These are phyloP conservation scores for Ceriops tagal DNA, from an alignment of 345 rosid genomes.

Conservation along the genomic window DNA sequence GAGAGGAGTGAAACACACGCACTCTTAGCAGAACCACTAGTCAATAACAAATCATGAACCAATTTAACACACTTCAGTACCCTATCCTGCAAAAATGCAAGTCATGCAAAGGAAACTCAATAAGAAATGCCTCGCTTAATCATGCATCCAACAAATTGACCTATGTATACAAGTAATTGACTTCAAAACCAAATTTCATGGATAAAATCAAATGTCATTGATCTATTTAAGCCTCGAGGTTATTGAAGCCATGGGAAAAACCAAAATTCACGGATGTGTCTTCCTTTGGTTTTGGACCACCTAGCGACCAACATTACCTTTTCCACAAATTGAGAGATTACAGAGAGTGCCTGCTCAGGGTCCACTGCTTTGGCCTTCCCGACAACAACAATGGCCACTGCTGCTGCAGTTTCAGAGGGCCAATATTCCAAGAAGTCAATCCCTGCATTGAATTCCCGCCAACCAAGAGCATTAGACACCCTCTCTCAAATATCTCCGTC, in stretches of 20 bases:
- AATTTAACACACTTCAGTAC: slow-evolving; percentile 42
- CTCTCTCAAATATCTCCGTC: slow-evolving; percentile 19
- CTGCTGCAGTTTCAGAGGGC: slow-evolving; percentile 79
- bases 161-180: slow-evolving; percentile 6
- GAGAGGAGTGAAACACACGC: slow-evolving; percentile 27
- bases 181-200: slow-evolving; percentile 2
- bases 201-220: not conserved
- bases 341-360: slow-evolving; percentile 45
- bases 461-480: slow-evolving; percentile 30
- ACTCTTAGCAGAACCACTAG: slow-evolving; percentile 24
- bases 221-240: too few species aligned
- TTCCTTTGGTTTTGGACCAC: slow-evolving; percentile 24
- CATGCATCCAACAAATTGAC: not conserved
- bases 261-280: slow-evolving; percentile 12
- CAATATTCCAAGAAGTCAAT: slow-evolving; percentile 63
- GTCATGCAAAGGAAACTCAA: not conserved
- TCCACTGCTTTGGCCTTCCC: slow-evolving; percentile 42
- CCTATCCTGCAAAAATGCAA: slow-evolving; percentile 44
- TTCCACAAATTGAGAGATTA: slow-evolving; percentile 38
- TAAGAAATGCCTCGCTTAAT: too few species aligned
- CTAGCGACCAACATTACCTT: slow-evolving; percentile 40
- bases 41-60: slow-evolving; percentile 31
- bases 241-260: not conserved
- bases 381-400: slow-evolving; percentile 52
- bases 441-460: slow-evolving; percentile 55